A percentile compares a stretch with the other conserved stretches of the same genome.
Conservation (phyloP, 2,329 filamentous ascomycete species). For the Colletotrichum brevisporum region DNA sequence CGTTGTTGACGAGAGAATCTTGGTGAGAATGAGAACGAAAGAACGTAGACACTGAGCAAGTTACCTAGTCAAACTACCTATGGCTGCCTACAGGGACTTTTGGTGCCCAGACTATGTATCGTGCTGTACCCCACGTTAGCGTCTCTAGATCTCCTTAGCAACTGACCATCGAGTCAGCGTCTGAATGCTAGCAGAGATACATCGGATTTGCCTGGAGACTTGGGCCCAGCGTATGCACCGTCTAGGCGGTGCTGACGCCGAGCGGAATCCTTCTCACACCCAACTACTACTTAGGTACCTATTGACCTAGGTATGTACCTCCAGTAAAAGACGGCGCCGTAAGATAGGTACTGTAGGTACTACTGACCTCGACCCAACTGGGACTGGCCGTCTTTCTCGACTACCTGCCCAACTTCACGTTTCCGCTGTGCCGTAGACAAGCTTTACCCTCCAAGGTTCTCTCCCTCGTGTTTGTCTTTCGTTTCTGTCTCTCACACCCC, state of each 20-base stretch:
- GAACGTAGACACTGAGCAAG: too few relatives aligned
- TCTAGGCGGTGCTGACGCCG: conserved; percentile 31
- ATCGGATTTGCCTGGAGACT: conserved; percentile 9
- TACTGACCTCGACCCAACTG: neutral
- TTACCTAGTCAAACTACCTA: too few relatives aligned
- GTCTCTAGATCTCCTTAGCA: neutral
- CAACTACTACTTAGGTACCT: too few relatives aligned
- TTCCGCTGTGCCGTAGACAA: conserved; percentile 26
- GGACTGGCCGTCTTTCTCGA: conserved; percentile 3
- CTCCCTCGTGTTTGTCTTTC: conserved; percentile 25
- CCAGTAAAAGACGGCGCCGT: neutral
- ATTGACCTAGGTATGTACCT: too few relatives aligned
- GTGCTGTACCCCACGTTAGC: conserved; percentile 9
- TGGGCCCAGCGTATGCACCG: conserved; percentile 26
- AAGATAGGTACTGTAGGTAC: neutral
- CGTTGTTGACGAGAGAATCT: too few relatives aligned
- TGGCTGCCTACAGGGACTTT: too few relatives aligned
- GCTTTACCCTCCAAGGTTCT: conserved; percentile 1
- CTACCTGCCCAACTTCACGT: neutral
- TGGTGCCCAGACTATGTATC: too few relatives aligned
- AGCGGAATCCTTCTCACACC: conserved; percentile 27
- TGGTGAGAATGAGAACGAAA: too few relatives aligned
- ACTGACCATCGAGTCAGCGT: neutral
- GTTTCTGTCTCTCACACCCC: neutral
- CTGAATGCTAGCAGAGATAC: conserved; percentile 21